Conservation (phyloP, 2,329 filamentous ascomycete genomes). For the Atkinsonella hypoxylon region DNA sequence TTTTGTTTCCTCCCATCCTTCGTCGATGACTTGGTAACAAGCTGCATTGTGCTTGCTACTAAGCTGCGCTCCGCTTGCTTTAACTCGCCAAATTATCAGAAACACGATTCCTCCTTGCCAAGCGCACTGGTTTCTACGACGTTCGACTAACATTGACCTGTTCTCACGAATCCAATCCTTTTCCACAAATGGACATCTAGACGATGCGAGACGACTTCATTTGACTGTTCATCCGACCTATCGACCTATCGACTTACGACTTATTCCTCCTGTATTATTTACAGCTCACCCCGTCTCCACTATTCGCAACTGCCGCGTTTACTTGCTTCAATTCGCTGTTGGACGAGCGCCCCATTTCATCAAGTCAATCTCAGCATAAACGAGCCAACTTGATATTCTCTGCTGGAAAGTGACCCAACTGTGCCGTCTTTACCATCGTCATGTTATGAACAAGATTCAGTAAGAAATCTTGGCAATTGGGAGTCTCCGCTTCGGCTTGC, state of each 20-base stretch:
- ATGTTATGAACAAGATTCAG: conserved; percentile 5
- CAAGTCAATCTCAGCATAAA: not conserved
- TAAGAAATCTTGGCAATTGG: not conserved
- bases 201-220: conserved; percentile 2
- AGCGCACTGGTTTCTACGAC: not conserved
- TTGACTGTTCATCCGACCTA: not conserved
- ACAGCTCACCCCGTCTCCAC: not conserved
- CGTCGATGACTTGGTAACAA: not conserved
- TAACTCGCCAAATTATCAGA: not conserved
- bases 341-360: not conserved
- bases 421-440: conserved; percentile 4
- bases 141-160: not conserved
- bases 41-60: not conserved
- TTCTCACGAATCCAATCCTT: not conserved
- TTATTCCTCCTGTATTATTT: not conserved
- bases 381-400: not conserved
- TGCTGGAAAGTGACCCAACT: not conserved
- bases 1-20: not conserved
- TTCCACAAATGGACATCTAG: not conserved
- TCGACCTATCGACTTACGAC: not conserved
- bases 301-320: not conserved
- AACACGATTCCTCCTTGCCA: not conserved
- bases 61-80: too few relatives aligned
- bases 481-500: not conserved
- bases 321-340: not conserved